Conservation (phyloP, 805 yeast species). For the Hanseniaspora jakobsenii region DNA sequence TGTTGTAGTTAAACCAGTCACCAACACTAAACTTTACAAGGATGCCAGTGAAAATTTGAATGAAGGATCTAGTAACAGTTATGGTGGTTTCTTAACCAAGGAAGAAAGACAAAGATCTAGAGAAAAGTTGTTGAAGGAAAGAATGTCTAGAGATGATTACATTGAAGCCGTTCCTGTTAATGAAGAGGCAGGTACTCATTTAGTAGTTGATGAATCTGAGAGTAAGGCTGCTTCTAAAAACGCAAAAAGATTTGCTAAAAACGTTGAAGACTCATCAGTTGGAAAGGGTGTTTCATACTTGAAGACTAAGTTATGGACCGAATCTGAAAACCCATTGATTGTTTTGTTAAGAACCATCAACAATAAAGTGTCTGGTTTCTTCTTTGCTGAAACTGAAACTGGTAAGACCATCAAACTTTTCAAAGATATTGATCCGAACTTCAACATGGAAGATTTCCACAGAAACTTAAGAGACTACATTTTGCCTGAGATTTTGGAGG, state of each 20-base stretch:
- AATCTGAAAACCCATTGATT: slow-evolving; percentile 83
- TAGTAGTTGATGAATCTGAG: slow-evolving; percentile 72
- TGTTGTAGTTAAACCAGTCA: slow-evolving; percentile 78
- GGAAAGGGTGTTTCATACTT: slow-evolving; percentile 54
- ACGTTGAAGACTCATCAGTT: slow-evolving; percentile 44
- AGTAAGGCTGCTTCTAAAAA: slow-evolving; percentile 54
- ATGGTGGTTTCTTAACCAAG: slow-evolving; percentile 84
- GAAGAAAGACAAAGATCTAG: slow-evolving; percentile 66
- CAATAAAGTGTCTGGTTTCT: slow-evolving; percentile 62
- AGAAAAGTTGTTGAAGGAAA: slow-evolving; percentile 51
- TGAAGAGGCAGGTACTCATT: slow-evolving; percentile 69
- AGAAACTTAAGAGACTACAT: slow-evolving; percentile 80
- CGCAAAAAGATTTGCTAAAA: slow-evolving; percentile 46
- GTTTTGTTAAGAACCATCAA: slow-evolving; percentile 66
- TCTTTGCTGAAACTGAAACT: slow-evolving; percentile 91
- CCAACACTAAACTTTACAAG: slow-evolving; percentile 79
- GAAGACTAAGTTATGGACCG: slow-evolving; percentile 68
- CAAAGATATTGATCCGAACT: slow-evolving; percentile 79
- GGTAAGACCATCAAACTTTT: slow-evolving; percentile 83
- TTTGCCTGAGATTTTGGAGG: slow-evolving; percentile 90
- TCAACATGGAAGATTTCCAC: slow-evolving; percentile 65
- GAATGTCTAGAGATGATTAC: slow-evolving; percentile 22
- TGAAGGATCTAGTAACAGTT: slow-evolving; percentile 77
- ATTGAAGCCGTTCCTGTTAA: slow-evolving; percentile 32
- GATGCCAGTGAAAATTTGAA: slow-evolving; percentile 80